phyloP scores from a whole-genome alignment of 768 basidiomycete species.

The Rhizopogon salebrosus region DNA sequence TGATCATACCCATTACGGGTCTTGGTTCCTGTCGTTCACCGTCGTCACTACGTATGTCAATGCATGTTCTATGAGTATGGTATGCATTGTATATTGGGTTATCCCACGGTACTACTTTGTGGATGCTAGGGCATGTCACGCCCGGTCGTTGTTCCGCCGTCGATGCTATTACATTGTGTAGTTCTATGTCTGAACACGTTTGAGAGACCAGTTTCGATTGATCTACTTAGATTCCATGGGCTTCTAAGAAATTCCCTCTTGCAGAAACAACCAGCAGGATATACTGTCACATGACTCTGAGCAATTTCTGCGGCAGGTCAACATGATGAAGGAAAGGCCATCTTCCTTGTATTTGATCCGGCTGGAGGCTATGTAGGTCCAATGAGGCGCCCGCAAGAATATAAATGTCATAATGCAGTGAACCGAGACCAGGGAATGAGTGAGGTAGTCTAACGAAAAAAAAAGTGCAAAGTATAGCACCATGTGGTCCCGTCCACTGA shows the following conservation, averaged over 20 bases:
- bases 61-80: conserved; percentile 1
- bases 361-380: too few species aligned
- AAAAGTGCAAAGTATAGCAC: background rate
- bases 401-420: too few species aligned
- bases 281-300: too few species aligned
- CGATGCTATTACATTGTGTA: background rate
- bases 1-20: background rate
- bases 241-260: too few species aligned
- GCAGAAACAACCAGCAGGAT: too few species aligned
- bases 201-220: background rate
- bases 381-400: too few species aligned
- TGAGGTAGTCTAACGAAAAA: background rate
- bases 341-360: too few species aligned
- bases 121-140: background rate
- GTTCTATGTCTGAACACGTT: background rate
- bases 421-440: background rate
- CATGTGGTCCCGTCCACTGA: background rate
- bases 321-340: too few species aligned
- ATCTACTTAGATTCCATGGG: too few species aligned
- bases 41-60: background rate
- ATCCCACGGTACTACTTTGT: background rate
- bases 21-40: background rate
- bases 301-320: too few species aligned
- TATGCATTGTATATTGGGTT: background rate
- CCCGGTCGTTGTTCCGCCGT: background rate